These are phyloP conservation scores for Cyclotella choctawhatcheeana DNA, from an alignment of 108 stramenopile species.

Conservation along the genomic window DNA sequence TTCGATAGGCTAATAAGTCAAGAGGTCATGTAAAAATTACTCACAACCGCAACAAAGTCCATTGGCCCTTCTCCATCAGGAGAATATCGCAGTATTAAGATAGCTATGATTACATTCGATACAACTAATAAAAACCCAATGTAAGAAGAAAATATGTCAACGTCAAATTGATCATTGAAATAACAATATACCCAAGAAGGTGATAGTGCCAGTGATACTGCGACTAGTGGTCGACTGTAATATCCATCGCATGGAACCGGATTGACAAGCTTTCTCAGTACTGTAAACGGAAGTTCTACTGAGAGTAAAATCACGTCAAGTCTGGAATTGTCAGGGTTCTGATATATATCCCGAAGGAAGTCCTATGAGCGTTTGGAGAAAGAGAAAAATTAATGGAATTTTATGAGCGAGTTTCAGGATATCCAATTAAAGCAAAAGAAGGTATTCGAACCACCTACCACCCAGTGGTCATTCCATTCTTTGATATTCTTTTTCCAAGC, in stretches of 20 bases:
- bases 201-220: conserved; percentile 71
- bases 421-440: too few relatives aligned
- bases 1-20: too few relatives aligned
- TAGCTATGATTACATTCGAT: conserved; percentile 33
- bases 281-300: conserved; percentile 80
- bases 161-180: conserved; percentile 58
- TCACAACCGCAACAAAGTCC: conserved; percentile 64
- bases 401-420: too few relatives aligned
- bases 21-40: background rate
- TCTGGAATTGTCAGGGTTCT: conserved; percentile 59
- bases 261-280: conserved; percentile 67
- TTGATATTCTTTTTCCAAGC: conserved; percentile 56
- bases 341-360: conserved; percentile 69
- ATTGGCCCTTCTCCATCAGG: conserved; percentile 82
- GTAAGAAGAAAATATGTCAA: conserved; percentile 57
- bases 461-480: conserved; percentile 63
- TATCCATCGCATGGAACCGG: conserved; percentile 92
- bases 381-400: too few relatives aligned
- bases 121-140: conserved; percentile 38
- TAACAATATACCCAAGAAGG: conserved; percentile 83
- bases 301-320: conserved; percentile 63
- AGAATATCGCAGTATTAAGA: conserved; percentile 65
- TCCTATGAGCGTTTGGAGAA: too few relatives aligned
- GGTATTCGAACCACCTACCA: too few relatives aligned
- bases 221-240: conserved; percentile 80